Conservation (phyloP, 306 rosid species). For the Sicyos baderoa region DNA sequence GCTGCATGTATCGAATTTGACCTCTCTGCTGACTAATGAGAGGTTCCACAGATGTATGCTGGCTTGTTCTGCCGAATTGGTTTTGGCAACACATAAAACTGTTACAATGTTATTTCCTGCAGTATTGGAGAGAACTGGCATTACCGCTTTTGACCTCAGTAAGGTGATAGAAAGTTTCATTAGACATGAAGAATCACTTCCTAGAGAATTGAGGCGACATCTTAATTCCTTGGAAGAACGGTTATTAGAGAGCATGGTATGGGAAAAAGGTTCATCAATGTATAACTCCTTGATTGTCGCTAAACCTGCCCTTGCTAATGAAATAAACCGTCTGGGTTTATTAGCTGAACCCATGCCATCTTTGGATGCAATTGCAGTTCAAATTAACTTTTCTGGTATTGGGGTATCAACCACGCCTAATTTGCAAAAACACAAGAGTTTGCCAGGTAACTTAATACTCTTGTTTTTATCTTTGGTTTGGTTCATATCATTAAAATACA, state of each 20-base stretch:
- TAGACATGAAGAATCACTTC: conserved; percentile 94
- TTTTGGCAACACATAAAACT: conserved; percentile 95
- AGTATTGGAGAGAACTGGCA: conserved; percentile 92
- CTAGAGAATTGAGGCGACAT: conserved; percentile 94
- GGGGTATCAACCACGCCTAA: conserved; percentile 61
- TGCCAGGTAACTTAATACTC: conserved; percentile 39
- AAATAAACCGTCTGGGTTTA: conserved; percentile 69
- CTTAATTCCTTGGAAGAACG: conserved; percentile 95
- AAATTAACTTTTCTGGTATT: conserved; percentile 55
- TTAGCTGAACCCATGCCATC: conserved; percentile 98
- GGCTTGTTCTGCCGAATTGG: conserved; percentile 94
- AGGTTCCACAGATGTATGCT: conserved; percentile 99
- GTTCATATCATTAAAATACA: conserved; percentile 9
- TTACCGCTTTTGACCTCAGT: conserved; percentile 97
- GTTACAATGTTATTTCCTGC: conserved; percentile 99
- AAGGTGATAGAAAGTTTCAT: conserved; percentile 98
- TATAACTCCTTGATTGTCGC: conserved; percentile 92
- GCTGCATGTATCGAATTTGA: conserved; percentile 78
- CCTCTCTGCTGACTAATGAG: conserved; percentile 85
- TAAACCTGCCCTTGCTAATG: conserved; percentile 67
- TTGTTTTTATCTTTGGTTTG: conserved; percentile 16
- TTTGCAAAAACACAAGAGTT: conserved; percentile 57
- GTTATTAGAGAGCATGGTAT: conserved; percentile 94
- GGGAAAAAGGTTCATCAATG: conserved; percentile 99
- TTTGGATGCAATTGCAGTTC: conserved; percentile 76